Conservation (phyloP, 768 basidiomycete species). For the Pisolithus sp. region DNA sequence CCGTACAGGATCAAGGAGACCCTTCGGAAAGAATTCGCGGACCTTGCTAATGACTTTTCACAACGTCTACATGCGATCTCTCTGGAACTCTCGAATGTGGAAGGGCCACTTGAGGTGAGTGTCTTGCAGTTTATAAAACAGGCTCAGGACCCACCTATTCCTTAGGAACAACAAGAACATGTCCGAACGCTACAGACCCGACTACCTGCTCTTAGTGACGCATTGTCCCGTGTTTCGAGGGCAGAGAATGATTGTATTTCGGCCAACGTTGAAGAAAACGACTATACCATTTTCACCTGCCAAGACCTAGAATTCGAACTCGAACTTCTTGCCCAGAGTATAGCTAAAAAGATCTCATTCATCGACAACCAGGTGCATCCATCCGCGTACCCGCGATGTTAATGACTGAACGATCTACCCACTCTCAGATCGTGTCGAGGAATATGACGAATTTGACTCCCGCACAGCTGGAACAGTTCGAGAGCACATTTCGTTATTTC, state of each 20-base stretch:
- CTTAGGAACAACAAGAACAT: constrained; percentile 67
- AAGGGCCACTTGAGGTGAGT: constrained; percentile 68
- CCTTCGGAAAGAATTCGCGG: constrained; percentile 71
- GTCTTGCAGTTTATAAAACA: not conserved
- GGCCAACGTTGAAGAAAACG: constrained; percentile 96
- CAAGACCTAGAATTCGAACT: constrained; percentile 90
- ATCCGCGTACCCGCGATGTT: not conserved
- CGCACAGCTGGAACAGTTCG: constrained; percentile 93
- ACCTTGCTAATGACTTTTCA: constrained; percentile 72
- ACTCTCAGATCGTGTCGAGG: constrained; percentile 76
- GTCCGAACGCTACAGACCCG: constrained; percentile 59
- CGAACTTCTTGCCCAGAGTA: constrained; percentile 70
- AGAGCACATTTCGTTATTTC: constrained; percentile 96
- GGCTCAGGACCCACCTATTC: too few relatives aligned
- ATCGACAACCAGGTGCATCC: constrained; percentile 83
- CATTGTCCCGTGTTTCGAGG: constrained; percentile 46
- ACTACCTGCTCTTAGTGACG: constrained; percentile 58
- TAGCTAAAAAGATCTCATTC: constrained; percentile 89
- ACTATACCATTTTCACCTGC: constrained; percentile 84
- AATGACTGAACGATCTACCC: not conserved
- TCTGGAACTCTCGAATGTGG: constrained; percentile 63
- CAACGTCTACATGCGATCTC: constrained; percentile 59
- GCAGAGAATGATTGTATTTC: constrained; percentile 73
- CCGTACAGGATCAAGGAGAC: constrained; percentile 68
- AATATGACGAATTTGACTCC: constrained; percentile 94